Percentiles rank a stretch among this genome's conserved stretches.
These are phyloP conservation scores for Collybiopsis confluens DNA, from an alignment of 768 basidiomycete genomes.

Conservation along the genomic window DNA sequence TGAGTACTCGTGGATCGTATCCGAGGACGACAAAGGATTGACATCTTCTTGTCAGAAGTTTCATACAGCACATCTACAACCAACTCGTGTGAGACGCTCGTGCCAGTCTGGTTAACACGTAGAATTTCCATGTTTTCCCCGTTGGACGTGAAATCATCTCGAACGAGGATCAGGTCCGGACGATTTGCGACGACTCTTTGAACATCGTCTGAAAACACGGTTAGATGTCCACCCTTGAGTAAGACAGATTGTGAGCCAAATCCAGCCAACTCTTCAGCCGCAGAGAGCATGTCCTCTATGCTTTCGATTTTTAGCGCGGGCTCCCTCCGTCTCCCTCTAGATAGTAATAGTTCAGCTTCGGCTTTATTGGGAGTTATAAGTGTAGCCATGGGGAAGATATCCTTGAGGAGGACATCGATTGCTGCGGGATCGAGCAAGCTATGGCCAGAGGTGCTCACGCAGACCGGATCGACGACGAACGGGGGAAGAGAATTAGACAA, in stretches of 20 bases:
- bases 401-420: slow-evolving; percentile 47
- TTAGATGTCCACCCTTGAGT: slow-evolving; percentile 83
- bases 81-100: slow-evolving; percentile 23
- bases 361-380: slow-evolving; percentile 83
- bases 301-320: slow-evolving; percentile 28
- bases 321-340: slow-evolving; percentile 22
- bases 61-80: slow-evolving; percentile 66
- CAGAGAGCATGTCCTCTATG: slow-evolving; percentile 58
- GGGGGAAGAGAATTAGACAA: slow-evolving; percentile 31
- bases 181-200: slow-evolving; percentile 20
- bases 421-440: slow-evolving; percentile 68
- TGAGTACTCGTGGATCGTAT: slow-evolving; percentile 74
- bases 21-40: slow-evolving; percentile 56
- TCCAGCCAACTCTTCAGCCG: slow-evolving; percentile 43
- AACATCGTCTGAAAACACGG: slow-evolving; percentile 42
- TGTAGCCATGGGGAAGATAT: slow-evolving; percentile 68
- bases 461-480: slow-evolving; percentile 85
- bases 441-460: slow-evolving; percentile 87
- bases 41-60: slow-evolving; percentile 23
- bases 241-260: slow-evolving; percentile 58
- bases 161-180: slow-evolving; percentile 33
- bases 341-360: slow-evolving; percentile 72
- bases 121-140: slow-evolving; percentile 66
- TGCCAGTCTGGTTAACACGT: slow-evolving; percentile 20
- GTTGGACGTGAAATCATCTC: slow-evolving; percentile 32